These are phyloP conservation scores for Alternaria infectoria DNA, from an alignment of 2,329 filamentous ascomycete species.

Conservation along the genomic window DNA sequence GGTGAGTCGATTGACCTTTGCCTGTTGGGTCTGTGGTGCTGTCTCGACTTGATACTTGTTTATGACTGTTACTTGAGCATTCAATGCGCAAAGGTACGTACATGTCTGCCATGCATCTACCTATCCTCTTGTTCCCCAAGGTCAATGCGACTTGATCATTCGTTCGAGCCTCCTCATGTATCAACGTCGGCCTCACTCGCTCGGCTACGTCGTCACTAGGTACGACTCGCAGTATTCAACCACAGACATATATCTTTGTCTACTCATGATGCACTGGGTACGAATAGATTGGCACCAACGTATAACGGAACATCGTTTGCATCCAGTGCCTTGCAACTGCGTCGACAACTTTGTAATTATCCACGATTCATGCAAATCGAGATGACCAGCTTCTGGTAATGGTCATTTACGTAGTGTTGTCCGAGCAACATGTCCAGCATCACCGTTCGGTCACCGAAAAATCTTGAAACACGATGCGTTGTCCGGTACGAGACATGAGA, in stretches of 20 bases:
- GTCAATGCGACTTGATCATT: not conserved
- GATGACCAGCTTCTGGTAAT: not conserved
- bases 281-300: not conserved
- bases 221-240: not conserved
- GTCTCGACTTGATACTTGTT: not conserved
- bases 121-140: not conserved
- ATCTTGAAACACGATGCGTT: not conserved
- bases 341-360: not conserved
- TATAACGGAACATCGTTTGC: not conserved
- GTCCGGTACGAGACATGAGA: not conserved
- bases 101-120: not conserved
- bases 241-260: not conserved
- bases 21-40: not conserved
- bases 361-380: not conserved
- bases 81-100: not conserved
- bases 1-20: not conserved
- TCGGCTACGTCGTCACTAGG: not conserved
- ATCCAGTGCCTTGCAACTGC: not conserved
- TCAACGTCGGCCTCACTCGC: not conserved
- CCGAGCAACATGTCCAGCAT: not conserved
- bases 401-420: not conserved
- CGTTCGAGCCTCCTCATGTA: rapidly evolving
- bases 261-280: not conserved
- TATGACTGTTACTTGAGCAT: not conserved
- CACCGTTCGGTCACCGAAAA: not conserved